Conservation (phyloP, 805 yeast species). For the Nakazawaea populi region DNA sequence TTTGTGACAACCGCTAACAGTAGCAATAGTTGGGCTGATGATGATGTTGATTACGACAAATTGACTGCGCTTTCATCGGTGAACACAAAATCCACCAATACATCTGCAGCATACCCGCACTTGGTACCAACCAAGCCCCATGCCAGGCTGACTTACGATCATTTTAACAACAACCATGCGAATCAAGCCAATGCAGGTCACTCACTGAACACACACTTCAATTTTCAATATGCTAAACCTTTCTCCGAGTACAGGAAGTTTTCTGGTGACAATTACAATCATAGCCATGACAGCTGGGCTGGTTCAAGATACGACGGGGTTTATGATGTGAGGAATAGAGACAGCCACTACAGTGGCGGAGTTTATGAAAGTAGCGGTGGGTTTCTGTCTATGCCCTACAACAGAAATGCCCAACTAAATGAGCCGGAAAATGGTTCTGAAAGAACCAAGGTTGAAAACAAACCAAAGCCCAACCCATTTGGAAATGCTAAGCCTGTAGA, state of each 20-base stretch:
- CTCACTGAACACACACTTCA: background rate
- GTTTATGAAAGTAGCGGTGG: background rate
- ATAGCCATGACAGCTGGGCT: background rate
- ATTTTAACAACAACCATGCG: background rate
- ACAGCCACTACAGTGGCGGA: background rate
- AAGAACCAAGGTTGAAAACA: slow-evolving; percentile 2
- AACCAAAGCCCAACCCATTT: slow-evolving; percentile 59
- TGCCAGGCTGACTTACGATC: background rate
- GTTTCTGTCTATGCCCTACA: background rate
- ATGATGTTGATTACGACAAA: slow-evolving; percentile 7
- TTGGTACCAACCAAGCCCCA: background rate
- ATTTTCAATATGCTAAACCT: background rate
- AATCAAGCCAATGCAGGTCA: background rate
- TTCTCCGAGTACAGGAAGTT: background rate
- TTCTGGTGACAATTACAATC: background rate
- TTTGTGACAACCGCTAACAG: background rate
- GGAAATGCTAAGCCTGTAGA: slow-evolving; percentile 87
- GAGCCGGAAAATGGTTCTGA: background rate
- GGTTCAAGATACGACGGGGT: background rate
- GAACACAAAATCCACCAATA: background rate
- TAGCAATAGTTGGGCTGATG: slow-evolving; percentile 9
- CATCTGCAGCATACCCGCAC: background rate
- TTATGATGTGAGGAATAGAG: background rate
- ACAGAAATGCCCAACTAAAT: background rate
- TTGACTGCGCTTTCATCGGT: background rate